Evolutionary conservation across 2,329 filamentous ascomycete species (phyloP).

Genomic region (Cryphonectria parasitica): DNA sequence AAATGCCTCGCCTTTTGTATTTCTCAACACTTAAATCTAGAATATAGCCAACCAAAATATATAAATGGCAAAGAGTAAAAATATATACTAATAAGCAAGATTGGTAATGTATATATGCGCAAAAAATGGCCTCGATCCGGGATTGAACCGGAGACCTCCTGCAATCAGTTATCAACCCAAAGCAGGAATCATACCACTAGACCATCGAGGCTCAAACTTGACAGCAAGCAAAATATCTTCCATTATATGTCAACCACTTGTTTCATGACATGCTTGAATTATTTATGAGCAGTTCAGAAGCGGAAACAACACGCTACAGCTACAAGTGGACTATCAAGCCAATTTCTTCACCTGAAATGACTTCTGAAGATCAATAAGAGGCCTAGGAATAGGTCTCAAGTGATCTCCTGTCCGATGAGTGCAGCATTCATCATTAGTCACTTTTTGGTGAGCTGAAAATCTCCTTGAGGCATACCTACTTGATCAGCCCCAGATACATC

Average conservation of each 20-base stretch:
- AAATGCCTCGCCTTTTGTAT: no score
- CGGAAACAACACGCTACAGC: no score
- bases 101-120: no score
- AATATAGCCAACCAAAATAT: no score
- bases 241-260: background rate
- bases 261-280: no score
- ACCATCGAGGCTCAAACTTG: conserved; percentile 5
- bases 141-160: conserved; percentile 18
- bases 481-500: background rate
- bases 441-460: background rate
- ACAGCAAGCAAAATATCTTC: rapidly evolving
- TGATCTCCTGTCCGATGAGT: no score
- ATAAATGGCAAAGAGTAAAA: no score
- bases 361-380: background rate
- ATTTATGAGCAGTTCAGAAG: no score
- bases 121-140: conserved; percentile 14
- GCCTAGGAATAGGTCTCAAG: background rate
- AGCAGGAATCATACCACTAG: conserved; percentile 18
- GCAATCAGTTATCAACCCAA: conserved; percentile 1
- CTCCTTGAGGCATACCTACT: background rate
- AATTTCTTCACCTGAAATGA: background rate
- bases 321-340: no score
- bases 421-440: background rate
- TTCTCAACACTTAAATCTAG: no score
- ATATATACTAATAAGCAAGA: no score